A percentile compares a stretch with the other conserved stretches of the same genome.
These are phyloP conservation scores for Podospora anserina DNA, from an alignment of 495 filamentous ascomycete species.

Conservation along the genomic window DNA sequence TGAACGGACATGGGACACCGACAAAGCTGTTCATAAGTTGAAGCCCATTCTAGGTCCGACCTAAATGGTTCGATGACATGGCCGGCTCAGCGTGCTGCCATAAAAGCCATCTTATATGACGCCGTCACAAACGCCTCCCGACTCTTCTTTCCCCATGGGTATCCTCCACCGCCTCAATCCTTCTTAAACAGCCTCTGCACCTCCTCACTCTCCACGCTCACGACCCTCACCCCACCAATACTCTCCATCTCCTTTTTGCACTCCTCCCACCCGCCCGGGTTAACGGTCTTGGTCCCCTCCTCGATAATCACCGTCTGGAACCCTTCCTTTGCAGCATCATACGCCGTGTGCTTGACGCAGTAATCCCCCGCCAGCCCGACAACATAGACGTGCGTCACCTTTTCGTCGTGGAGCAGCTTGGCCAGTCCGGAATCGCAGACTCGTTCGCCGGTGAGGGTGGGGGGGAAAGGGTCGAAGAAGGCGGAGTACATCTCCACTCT, in stretches of 20 bases:
- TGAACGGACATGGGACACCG: not conserved
- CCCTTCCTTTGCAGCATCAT: constrained; percentile 72
- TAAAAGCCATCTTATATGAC: no score
- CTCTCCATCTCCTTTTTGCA: constrained; percentile 54
- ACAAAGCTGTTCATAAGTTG: no score
- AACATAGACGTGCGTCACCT: constrained; percentile 74
- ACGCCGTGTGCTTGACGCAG: constrained; percentile 78
- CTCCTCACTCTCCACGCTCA: constrained; percentile 41
- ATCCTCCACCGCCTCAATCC: not conserved
- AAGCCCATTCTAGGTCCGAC: no score
- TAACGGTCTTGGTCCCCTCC: constrained; percentile 73
- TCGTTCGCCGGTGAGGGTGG: constrained; percentile 31
- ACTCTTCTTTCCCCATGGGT: not conserved
- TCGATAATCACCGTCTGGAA: constrained; percentile 73
- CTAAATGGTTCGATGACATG: no score
- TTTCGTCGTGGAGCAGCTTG: constrained; percentile 49
- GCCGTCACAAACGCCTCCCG: no score
- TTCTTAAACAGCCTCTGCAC: constrained; percentile 32
- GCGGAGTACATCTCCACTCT: constrained; percentile 88
- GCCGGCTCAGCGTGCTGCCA: no score
- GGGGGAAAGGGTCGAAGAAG: constrained; percentile 67
- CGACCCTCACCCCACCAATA: constrained; percentile 43
- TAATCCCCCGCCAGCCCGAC: constrained; percentile 86
- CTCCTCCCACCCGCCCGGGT: constrained; percentile 54
- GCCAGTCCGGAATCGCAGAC: constrained; percentile 61